Percentiles rank a stretch among this genome's conserved stretches.
phyloP scores from a whole-genome alignment of 208 protist genomes.

The Wallacemonas sp. region DNA sequence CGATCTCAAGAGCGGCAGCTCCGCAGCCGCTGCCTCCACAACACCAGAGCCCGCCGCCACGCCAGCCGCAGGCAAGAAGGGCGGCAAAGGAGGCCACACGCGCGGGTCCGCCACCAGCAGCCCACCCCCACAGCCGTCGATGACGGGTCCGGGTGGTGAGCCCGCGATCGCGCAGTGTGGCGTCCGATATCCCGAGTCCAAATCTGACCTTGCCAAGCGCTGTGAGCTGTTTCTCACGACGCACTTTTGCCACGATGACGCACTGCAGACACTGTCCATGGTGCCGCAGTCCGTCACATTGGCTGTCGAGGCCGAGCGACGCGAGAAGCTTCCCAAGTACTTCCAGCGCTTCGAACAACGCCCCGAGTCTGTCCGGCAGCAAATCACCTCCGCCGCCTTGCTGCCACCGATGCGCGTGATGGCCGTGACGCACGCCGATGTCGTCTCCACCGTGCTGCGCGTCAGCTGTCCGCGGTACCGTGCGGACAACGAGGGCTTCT shows the following conservation, averaged over 20 bases:
- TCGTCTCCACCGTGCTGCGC: conserved; percentile 59
- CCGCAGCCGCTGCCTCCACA: background rate
- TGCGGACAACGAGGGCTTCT: conserved; percentile 47
- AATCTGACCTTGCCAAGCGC: conserved; percentile 48
- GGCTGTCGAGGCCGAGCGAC: conserved; percentile 42
- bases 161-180: conserved; percentile 30
- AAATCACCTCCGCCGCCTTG: conserved; percentile 34
- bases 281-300: conserved; percentile 43
- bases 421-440: conserved; percentile 80
- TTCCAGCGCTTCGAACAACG: conserved; percentile 26
- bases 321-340: conserved; percentile 53
- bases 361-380: conserved; percentile 8
- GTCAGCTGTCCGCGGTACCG: conserved; percentile 69
- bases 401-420: conserved; percentile 75
- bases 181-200: conserved; percentile 55
- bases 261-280: conserved; percentile 16
- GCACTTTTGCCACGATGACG: conserved; percentile 37
- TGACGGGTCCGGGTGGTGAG: background rate
- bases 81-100: conserved; percentile 3
- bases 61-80: background rate
- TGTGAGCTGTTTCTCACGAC: conserved; percentile 52
- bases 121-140: background rate
- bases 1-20: conserved; percentile 20
- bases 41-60: background rate
- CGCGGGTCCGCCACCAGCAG: conserved; percentile 2